Conservation (phyloP, 257 asterid species). For the Rhazya stricta region DNA sequence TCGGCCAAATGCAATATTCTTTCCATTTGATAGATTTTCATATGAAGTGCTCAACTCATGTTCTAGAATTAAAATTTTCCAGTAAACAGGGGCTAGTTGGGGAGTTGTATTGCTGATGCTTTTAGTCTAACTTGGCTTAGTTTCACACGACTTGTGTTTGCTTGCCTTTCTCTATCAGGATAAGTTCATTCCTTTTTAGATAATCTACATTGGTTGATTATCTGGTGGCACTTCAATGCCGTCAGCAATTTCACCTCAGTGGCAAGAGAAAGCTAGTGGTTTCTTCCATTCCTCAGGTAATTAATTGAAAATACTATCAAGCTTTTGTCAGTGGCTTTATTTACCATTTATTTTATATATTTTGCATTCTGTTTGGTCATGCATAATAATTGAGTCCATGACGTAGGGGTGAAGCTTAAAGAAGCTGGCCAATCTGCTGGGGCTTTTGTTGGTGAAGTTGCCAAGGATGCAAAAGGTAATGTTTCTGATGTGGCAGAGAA, state of each 20-base stretch:
- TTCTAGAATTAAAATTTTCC: neutral
- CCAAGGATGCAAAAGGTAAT: conserved; percentile 88
- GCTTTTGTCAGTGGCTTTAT: neutral
- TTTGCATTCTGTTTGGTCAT: conserved; percentile 3
- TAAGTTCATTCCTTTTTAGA: neutral
- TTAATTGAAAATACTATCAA: conserved; percentile 5
- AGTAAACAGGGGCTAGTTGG: neutral
- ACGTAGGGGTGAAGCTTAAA: conserved; percentile 69
- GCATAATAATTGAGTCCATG: conserved; percentile 4
- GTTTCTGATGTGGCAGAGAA: conserved; percentile 76
- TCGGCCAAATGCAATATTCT: too few species aligned
- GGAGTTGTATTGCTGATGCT: neutral
- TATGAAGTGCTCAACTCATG: neutral
- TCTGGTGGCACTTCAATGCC: conserved; percentile 54
- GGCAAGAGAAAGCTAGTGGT: conserved; percentile 85
- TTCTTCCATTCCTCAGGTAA: conserved; percentile 84
- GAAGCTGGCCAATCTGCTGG: conserved; percentile 88
- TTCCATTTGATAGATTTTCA: neutral
- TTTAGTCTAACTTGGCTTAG: neutral
- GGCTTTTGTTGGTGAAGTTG: conserved; percentile 72
- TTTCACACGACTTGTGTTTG: neutral
- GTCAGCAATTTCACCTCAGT: conserved; percentile 61
- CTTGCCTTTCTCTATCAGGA: conserved; percentile 1
- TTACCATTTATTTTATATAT: neutral
- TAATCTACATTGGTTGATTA: neutral